phyloP scores from a whole-genome alignment of 331 rosid species.

The Saraca asoca region DNA sequence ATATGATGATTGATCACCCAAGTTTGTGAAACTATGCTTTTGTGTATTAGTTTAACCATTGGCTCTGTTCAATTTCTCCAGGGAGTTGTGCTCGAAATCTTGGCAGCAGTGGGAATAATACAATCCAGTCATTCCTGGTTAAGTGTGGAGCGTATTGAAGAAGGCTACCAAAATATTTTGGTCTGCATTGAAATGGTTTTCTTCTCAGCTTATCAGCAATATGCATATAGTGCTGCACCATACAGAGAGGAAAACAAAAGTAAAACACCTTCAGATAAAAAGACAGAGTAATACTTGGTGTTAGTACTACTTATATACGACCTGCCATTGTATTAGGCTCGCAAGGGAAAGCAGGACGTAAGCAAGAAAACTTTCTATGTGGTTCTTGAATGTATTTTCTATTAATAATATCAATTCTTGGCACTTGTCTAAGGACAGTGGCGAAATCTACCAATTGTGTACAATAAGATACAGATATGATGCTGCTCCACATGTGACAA shows the following conservation, averaged over 20 bases:
- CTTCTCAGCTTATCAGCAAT: slow-evolving; percentile 70
- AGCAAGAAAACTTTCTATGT: too few species aligned
- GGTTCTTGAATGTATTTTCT: too few species aligned
- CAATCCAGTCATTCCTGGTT: slow-evolving; percentile 64
- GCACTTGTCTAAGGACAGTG: too few species aligned
- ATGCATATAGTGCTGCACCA: slow-evolving; percentile 67
- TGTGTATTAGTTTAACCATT: background rate
- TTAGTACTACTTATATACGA: too few species aligned
- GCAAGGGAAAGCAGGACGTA: too few species aligned
- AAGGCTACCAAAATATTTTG: slow-evolving; percentile 81
- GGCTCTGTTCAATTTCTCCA: slow-evolving; percentile 29
- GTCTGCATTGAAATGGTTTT: slow-evolving; percentile 80
- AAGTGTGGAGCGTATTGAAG: slow-evolving; percentile 69
- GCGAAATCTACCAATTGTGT: background rate
- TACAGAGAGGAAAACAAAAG: slow-evolving; percentile 43
- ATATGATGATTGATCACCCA: background rate
- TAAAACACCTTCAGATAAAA: slow-evolving; percentile 32
- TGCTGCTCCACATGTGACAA: background rate
- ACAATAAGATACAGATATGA: slow-evolving; percentile 23
- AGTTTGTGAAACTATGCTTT: background rate
- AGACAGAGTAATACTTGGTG: slow-evolving; percentile 27
- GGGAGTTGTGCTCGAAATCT: slow-evolving; percentile 63
- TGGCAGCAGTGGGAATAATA: slow-evolving; percentile 59
- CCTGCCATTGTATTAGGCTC: too few species aligned
- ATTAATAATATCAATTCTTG: too few species aligned